Evolutionary conservation across 208 protist genomes (phyloP), one percentile per base, ranked within the genome.

Genomic region (Trypanosoma boissoni): DNA sequence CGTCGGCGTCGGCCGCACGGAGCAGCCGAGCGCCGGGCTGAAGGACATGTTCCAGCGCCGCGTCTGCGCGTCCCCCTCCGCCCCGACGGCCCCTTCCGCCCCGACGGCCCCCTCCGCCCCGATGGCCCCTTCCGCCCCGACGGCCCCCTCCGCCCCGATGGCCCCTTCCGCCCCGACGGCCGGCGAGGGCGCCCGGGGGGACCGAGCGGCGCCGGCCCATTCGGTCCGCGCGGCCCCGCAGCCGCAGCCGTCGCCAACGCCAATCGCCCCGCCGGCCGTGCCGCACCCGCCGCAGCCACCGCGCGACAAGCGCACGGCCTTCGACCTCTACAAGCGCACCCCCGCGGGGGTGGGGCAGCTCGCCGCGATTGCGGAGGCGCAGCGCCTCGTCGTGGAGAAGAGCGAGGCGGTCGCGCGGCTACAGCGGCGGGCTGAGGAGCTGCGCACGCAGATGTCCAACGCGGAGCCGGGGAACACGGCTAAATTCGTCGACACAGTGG

Each of bases 281-380:
- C 24, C 12, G 5, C 29, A 9, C 43, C 43, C 27, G 63, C 36
- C 28, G 50, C 43, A 41, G 34, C 20, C 53, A 6, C 27, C 29
- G 7, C 55, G 61, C 24, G 56, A 76, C 44, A 58, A 65, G 59
- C 64, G 61, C 16, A 64, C 51, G 57, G 80, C 80, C 16, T 93
- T 88, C 64, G 82, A 89, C 57, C 42, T 55, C 8, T 93, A 78
- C 68, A 93, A 93, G 66, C 14, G 24, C n/a, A 80, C 73, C 24
- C 23, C 48, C 7, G 55, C 34, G 2, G 75, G 64, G 6, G 29
- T 28, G 12, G 39, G 36, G 39, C 59, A 74, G 26, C 37, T 86
- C 27, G 50, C 55, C 18, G 56, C 64, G 7, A 63, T 81, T 21
- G 54, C 60, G n/a, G 29, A 32, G 14, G 63, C 62, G 8, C 72